These are phyloP conservation scores for Ziziphus jujuba DNA, from an alignment of 306 rosid species.

Conservation along the genomic window DNA sequence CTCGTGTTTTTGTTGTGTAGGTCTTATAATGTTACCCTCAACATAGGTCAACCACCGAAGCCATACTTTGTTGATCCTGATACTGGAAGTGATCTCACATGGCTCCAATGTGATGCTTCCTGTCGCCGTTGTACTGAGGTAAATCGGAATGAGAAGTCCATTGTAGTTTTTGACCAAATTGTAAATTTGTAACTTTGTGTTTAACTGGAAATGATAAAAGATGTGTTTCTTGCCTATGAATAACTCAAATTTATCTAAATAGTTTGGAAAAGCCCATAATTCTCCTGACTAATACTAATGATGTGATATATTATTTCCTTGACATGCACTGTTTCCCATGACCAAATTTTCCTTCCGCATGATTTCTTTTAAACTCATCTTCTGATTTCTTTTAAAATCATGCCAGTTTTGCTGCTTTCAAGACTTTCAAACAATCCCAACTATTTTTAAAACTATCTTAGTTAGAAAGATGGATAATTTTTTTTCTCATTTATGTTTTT, in stretches of 20 bases:
- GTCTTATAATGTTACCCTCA: slow-evolving; percentile 78
- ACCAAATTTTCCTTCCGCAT: too few species aligned
- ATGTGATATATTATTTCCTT: too few species aligned
- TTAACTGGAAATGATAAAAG: too few species aligned
- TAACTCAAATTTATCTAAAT: too few species aligned
- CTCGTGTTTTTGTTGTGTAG: slow-evolving; percentile 39
- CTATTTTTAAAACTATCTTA: background rate
- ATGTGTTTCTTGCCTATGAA: too few species aligned
- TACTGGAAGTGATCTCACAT: slow-evolving; percentile 96
- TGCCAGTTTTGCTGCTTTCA: background rate
- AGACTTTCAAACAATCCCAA: background rate
- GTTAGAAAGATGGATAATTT: too few species aligned
- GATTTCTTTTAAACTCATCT: background rate
- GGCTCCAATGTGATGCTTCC: slow-evolving; percentile 98
- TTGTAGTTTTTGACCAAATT: background rate
- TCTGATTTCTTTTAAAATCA: background rate
- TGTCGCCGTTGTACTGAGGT: slow-evolving; percentile 79
- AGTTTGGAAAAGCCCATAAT: too few species aligned
- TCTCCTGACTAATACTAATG: too few species aligned
- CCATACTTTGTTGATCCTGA: slow-evolving; percentile 89
- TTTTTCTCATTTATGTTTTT: too few species aligned
- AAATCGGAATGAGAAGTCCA: background rate
- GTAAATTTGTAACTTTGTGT: too few species aligned
- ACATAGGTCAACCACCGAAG: slow-evolving; percentile 80
- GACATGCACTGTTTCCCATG: too few species aligned